Evolutionary conservation across 192 early-diverging fungal species (phyloP).

Genomic region (Coemansia sp.): DNA sequence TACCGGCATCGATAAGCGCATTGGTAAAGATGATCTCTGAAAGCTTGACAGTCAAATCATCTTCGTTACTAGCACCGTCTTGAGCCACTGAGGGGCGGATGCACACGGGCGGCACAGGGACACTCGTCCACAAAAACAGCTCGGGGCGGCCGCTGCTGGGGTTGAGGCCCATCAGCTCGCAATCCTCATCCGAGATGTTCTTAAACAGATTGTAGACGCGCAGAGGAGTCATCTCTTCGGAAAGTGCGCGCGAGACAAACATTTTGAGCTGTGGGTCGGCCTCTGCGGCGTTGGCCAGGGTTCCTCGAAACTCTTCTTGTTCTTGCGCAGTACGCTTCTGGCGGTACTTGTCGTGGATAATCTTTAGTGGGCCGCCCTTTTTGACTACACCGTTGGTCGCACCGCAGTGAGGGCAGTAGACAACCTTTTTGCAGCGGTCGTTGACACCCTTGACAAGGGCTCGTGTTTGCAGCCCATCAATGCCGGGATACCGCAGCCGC

Average conservation of each 20-base stretch:
- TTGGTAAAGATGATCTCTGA: conserved; percentile 95
- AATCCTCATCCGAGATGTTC: conserved; percentile 88
- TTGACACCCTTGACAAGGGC: conserved; percentile 82
- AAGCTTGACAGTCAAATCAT: conserved; percentile 93
- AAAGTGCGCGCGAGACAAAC: conserved; percentile 74
- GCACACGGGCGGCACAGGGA: conserved; percentile 94
- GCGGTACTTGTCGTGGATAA: conserved; percentile 93
- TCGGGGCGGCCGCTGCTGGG: conserved; percentile 85
- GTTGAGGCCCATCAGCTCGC: conserved; percentile 91
- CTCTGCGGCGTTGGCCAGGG: conserved; percentile 73
- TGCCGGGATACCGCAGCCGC: conserved; percentile 68
- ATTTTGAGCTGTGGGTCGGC: conserved; percentile 72
- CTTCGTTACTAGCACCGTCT: conserved; percentile 94
- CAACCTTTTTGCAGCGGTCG: conserved; percentile 83
- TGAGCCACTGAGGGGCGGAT: conserved; percentile 94
- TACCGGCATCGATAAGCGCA: conserved; percentile 59
- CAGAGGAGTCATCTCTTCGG: conserved; percentile 94
- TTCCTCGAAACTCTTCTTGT: conserved; percentile 67
- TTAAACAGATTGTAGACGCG: conserved; percentile 84
- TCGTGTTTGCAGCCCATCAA: conserved; percentile 81
- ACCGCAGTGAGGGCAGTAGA: conserved; percentile 79
- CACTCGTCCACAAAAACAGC: conserved; percentile 89
- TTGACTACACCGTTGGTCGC: conserved; percentile 88
- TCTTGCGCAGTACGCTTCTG: conserved; percentile 78
- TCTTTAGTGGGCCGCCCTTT: conserved; percentile 92